These are phyloP conservation scores for Phytophthora constricta DNA, from an alignment of 352 stramenopile genomes.

Conservation along the genomic window DNA sequence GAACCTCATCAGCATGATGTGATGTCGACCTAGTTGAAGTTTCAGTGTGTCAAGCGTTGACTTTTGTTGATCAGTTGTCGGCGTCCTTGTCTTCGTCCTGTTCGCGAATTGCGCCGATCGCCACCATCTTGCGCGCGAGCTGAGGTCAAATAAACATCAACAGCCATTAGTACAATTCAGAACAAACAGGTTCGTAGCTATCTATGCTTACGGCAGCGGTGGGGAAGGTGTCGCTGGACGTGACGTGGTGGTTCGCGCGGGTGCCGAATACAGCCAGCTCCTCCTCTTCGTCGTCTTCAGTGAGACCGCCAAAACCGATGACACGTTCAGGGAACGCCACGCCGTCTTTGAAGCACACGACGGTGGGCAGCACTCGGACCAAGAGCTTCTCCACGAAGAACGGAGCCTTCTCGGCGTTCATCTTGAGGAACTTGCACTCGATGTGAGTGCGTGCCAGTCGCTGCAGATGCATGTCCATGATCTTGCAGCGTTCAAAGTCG, in stretches of 20 bases:
- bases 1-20: no score
- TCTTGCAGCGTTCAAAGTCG: slow-evolving; percentile 97
- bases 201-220: slow-evolving; percentile 54
- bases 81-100: slow-evolving; percentile 50
- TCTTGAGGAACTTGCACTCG: slow-evolving; percentile 95
- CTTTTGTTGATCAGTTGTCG: slow-evolving; percentile 16
- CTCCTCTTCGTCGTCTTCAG: slow-evolving; percentile 73
- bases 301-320: slow-evolving; percentile 94
- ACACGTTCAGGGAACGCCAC: slow-evolving; percentile 91
- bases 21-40: no score
- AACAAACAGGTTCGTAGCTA: not conserved
- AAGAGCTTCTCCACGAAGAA: slow-evolving; percentile 95
- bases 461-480: slow-evolving; percentile 94
- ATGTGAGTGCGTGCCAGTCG: slow-evolving; percentile 71
- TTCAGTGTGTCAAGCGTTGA: not conserved
- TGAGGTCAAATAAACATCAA: slow-evolving; percentile 27
- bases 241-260: slow-evolving; percentile 45
- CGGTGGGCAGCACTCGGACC: slow-evolving; percentile 93
- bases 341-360: slow-evolving; percentile 93
- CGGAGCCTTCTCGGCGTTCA: slow-evolving; percentile 95
- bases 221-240: slow-evolving; percentile 64
- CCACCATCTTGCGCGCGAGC: slow-evolving; percentile 64
- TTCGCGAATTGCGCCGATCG: slow-evolving; percentile 64
- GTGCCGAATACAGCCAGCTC: slow-evolving; percentile 48
- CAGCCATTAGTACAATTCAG: not conserved